A percentile compares a stretch with the other conserved stretches of the same genome.
Conservation (phyloP, 139 green algal genomes). For the Tetraselmis chui region DNA sequence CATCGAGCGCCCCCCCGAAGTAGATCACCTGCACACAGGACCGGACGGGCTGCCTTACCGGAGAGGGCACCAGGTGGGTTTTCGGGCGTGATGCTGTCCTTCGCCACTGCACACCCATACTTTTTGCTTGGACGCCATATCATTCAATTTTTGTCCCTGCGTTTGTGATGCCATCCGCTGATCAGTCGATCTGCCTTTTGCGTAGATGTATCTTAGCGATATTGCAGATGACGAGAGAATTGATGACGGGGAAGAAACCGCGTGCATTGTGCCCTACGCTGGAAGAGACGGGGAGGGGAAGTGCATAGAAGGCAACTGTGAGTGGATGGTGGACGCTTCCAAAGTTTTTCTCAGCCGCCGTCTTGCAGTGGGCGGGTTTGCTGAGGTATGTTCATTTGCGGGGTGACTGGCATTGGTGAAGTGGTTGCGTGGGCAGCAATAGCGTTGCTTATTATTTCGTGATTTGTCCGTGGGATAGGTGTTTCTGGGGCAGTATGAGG, state of each 20-base stretch:
- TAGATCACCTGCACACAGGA: background rate
- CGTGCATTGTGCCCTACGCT: background rate
- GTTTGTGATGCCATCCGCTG: too few relatives aligned
- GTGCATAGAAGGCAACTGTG: background rate
- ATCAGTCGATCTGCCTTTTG: too few relatives aligned
- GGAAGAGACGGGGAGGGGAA: too few relatives aligned
- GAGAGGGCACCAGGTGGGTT: background rate
- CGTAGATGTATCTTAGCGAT: background rate
- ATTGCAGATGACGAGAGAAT: background rate
- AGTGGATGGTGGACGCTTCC: constrained; percentile 43
- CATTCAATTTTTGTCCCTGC: too few relatives aligned
- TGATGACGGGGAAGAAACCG: background rate
- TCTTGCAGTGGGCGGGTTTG: constrained; percentile 52
- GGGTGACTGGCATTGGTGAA: too few relatives aligned
- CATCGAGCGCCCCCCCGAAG: background rate
- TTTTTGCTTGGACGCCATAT: too few relatives aligned
- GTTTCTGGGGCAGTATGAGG: constrained; percentile 2
- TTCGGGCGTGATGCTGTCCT: too few relatives aligned
- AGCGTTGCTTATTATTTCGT: too few relatives aligned
- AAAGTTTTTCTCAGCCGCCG: constrained; percentile 31
- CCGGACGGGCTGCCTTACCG: background rate
- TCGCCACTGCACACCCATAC: too few relatives aligned
- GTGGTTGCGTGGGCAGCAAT: too few relatives aligned
- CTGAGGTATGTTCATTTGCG: constrained; percentile 32
- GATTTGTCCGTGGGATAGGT: too few relatives aligned